Conservation (phyloP, 495 filamentous ascomycete species). For the Podospora sp. region DNA sequence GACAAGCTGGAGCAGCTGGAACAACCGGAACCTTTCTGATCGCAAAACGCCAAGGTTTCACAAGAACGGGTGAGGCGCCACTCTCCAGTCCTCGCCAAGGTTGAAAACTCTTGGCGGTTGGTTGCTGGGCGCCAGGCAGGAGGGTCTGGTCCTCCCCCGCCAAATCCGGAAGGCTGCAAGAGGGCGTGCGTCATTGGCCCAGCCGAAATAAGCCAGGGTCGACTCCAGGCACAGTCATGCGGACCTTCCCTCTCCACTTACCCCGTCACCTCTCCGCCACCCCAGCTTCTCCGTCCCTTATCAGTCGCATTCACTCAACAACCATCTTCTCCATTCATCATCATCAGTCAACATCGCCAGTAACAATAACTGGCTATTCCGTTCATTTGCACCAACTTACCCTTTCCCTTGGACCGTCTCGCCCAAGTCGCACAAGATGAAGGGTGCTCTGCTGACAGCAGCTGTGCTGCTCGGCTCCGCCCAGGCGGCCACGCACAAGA, state of each 20-base stretch:
- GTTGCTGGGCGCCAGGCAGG: not conserved
- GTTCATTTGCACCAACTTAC: slow-evolving; percentile 8
- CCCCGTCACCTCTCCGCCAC: slow-evolving; percentile 17
- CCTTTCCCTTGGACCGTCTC: slow-evolving; percentile 11
- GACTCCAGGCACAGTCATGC: slow-evolving; percentile 12
- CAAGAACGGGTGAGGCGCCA: not conserved
- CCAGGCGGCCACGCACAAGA: slow-evolving; percentile 82
- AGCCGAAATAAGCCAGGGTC: not conserved
- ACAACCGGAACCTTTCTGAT: not conserved
- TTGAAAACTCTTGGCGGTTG: not conserved
- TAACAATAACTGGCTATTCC: not conserved
- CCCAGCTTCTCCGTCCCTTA: slow-evolving; percentile 17
- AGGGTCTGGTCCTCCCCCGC: slow-evolving; percentile 1
- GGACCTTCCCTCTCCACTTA: slow-evolving; percentile 6
- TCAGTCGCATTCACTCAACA: slow-evolving; percentile 8
- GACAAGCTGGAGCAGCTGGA: not conserved
- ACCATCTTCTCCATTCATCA: slow-evolving; percentile 15
- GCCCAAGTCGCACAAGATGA: slow-evolving; percentile 64
- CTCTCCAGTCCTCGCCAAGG: no score
- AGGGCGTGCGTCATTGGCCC: slow-evolving; percentile 26
- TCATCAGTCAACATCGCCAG: slow-evolving; percentile 3
- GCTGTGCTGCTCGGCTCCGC: slow-evolving; percentile 81
- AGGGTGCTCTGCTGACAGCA: slow-evolving; percentile 73
- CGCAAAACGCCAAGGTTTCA: slow-evolving; percentile 7
- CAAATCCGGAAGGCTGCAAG: slow-evolving; percentile 10